Conservation (phyloP, 1,284 basidiomycete species). For the Ustilago lituana region DNA sequence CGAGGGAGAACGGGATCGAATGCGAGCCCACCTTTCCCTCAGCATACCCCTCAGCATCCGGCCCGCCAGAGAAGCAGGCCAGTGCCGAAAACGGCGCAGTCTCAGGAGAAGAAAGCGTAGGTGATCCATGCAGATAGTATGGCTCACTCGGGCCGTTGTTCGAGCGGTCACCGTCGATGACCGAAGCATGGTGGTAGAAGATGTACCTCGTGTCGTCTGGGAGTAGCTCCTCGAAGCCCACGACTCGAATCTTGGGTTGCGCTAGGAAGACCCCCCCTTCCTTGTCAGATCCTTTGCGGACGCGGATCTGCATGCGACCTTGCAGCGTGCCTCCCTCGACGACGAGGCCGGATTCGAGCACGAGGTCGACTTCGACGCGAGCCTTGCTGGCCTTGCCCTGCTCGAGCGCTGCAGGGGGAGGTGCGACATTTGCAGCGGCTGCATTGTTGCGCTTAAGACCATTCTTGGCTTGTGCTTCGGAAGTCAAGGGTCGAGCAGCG, state of each 20-base stretch:
- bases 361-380: slow-evolving; percentile 84
- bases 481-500: slow-evolving; percentile 15
- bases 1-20: slow-evolving; percentile 80
- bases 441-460: slow-evolving; percentile 33
- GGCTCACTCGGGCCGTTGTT: slow-evolving; percentile 58
- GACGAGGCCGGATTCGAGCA: slow-evolving; percentile 78
- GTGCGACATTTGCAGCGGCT: slow-evolving; percentile 14
- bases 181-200: slow-evolving; percentile 82
- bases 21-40: slow-evolving; percentile 73
- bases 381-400: slow-evolving; percentile 70
- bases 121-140: slow-evolving; percentile 63
- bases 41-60: slow-evolving; percentile 78
- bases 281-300: slow-evolving; percentile 73
- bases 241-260: slow-evolving; percentile 81
- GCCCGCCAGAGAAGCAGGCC: slow-evolving; percentile 69
- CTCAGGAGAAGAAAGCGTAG: slow-evolving; percentile 67
- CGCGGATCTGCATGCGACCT: slow-evolving; percentile 78
- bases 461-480: slow-evolving; percentile 7
- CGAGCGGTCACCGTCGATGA: slow-evolving; percentile 69
- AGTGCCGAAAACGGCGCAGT: slow-evolving; percentile 70
- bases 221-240: slow-evolving; percentile 83
- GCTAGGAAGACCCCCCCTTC: slow-evolving; percentile 74
- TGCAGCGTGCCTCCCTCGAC: slow-evolving; percentile 83
- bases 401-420: slow-evolving; percentile 52
- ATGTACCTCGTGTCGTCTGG: slow-evolving; percentile 76